These are phyloP conservation scores for Emydomyces testavorans DNA, from an alignment of 2,329 filamentous ascomycete genomes.

Conservation along the genomic window DNA sequence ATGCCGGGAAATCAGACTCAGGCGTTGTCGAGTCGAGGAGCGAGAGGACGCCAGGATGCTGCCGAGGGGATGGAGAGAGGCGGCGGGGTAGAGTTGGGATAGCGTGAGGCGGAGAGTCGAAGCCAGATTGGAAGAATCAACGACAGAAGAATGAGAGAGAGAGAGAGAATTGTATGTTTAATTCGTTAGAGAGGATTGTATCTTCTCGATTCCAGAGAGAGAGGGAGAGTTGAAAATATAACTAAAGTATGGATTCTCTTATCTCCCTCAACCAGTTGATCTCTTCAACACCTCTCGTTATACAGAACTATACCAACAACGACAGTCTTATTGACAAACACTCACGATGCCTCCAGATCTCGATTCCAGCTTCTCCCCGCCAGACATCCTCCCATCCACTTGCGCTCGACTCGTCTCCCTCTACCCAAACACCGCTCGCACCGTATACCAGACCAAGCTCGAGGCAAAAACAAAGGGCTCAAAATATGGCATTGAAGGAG, in stretches of 20 bases:
- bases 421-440: slow-evolving; percentile 18
- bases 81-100: slow-evolving; percentile 22
- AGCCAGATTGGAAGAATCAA: slow-evolving; percentile 10
- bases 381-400: slow-evolving; percentile 12
- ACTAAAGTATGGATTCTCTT: too few relatives aligned
- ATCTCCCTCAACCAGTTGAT: too few relatives aligned
- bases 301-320: too few relatives aligned
- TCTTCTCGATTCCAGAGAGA: too few relatives aligned
- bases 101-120: slow-evolving; percentile 14
- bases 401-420: slow-evolving; percentile 14
- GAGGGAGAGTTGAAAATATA: too few relatives aligned
- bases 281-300: too few relatives aligned
- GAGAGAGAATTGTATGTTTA: neutral
- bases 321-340: neutral
- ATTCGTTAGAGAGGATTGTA: too few relatives aligned
- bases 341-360: neutral
- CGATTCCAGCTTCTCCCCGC: slow-evolving; percentile 5
- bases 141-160: neutral
- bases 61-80: slow-evolving; percentile 23
- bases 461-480: slow-evolving; percentile 13
- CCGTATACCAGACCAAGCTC: slow-evolving; percentile 18
- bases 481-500: slow-evolving; percentile 14
- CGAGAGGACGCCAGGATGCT: slow-evolving; percentile 40
- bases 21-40: slow-evolving; percentile 29
- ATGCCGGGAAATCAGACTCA: slow-evolving; percentile 51